Percentiles rank a stretch among this genome's conserved stretches.
phyloP scores from a whole-genome alignment of 345 rosid species.

The Citrus australasica region DNA sequence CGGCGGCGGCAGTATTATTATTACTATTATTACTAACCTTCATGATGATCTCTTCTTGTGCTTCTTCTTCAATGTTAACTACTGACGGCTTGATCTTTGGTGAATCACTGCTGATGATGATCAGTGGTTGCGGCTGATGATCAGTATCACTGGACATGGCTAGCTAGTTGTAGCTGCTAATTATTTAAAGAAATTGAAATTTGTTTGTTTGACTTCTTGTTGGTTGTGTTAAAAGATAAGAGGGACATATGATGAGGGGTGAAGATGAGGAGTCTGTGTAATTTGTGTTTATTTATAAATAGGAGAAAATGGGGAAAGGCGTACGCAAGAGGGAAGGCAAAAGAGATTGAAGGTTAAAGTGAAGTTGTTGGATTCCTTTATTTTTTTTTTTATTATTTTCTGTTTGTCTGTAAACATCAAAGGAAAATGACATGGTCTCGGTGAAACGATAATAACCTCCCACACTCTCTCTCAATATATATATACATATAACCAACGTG shows the following conservation, averaged over 20 bases:
- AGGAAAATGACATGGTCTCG: background rate
- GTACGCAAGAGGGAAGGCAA: conserved; percentile 1
- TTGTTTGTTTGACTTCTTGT: background rate
- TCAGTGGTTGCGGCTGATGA: background rate
- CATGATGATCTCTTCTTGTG: background rate
- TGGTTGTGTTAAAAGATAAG: background rate
- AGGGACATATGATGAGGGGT: background rate
- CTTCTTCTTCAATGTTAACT: background rate
- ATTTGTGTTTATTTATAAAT: background rate
- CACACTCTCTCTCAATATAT: too few species aligned
- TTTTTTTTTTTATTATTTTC: background rate
- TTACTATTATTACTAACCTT: background rate
- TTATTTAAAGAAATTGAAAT: too few species aligned
- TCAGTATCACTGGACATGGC: background rate
- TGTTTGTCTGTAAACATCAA: background rate
- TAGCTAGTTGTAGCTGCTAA: background rate
- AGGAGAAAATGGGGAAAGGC: background rate
- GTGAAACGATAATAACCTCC: too few species aligned
- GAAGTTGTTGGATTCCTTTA: conserved; percentile 6
- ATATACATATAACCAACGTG: too few species aligned
- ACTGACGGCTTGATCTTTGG: background rate
- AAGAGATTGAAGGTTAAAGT: background rate
- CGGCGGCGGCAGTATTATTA: too few species aligned
- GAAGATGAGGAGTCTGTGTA: background rate
- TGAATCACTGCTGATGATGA: background rate